A percentile compares a stretch with the other conserved stretches of the same genome.
Conservation (phyloP, 805 yeast genomes). For the Yamadazyma phyllophila region DNA sequence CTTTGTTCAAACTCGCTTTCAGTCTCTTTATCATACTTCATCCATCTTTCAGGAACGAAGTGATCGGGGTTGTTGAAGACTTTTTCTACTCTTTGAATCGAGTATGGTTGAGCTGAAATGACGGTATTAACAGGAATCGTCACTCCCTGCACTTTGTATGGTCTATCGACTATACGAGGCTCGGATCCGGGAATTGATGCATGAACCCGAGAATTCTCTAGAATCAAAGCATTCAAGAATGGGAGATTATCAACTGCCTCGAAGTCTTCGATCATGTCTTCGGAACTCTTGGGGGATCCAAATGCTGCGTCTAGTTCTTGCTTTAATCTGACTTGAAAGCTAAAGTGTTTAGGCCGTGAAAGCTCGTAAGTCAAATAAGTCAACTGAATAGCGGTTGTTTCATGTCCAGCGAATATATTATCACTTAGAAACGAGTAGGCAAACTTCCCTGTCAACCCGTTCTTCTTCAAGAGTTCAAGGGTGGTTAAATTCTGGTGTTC, state of each 20-base stretch:
- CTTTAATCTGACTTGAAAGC: conserved; percentile 46
- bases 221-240: conserved; percentile 56
- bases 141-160: conserved; percentile 21
- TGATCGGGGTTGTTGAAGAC: conserved; percentile 52
- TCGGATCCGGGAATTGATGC: conserved; percentile 75
- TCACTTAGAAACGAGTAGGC: conserved; percentile 49
- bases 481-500: conserved; percentile 26
- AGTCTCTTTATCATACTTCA: conserved; percentile 35
- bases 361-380: conserved; percentile 59
- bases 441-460: conserved; percentile 28
- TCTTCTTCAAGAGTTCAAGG: conserved; percentile 31
- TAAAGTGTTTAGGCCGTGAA: conserved; percentile 46
- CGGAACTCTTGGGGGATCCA: conserved; percentile 26
- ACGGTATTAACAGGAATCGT: conserved; percentile 51
- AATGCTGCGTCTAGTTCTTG: conserved; percentile 43
- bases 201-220: conserved; percentile 61
- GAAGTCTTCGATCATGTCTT: conserved; percentile 24
- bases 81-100: conserved; percentile 51
- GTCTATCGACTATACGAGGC: conserved; percentile 48
- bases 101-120: conserved; percentile 65
- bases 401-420: conserved; percentile 76
- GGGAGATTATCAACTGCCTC: conserved; percentile 54
- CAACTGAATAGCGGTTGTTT: conserved; percentile 67
- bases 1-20: conserved; percentile 30
- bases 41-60: conserved; percentile 67